These are phyloP conservation scores for Typha latifolia DNA, from an alignment of 176 grass and related monocot genomes.

Conservation along the genomic window DNA sequence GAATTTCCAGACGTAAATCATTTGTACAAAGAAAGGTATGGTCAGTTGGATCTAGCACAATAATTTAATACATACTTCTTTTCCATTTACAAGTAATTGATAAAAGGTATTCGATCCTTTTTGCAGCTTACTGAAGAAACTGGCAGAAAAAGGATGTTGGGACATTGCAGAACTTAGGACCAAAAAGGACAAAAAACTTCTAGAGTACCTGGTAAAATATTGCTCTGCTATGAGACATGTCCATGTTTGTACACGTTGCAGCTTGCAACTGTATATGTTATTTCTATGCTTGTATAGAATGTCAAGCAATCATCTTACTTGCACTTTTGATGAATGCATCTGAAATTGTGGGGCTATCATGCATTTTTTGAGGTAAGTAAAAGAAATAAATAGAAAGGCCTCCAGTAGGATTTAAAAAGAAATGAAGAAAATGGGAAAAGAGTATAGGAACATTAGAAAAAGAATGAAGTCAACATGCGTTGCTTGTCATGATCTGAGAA, in stretches of 20 bases:
- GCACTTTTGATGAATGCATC: too few relatives aligned
- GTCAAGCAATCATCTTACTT: background rate
- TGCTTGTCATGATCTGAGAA: too few relatives aligned
- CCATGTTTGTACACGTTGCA: background rate
- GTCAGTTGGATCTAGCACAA: background rate
- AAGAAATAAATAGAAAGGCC: too few relatives aligned
- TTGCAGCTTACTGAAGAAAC: conserved; percentile 73
- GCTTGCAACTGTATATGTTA: background rate
- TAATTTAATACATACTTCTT: background rate
- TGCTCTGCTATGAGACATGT: background rate
- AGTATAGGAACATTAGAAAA: too few relatives aligned
- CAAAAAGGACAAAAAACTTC: conserved; percentile 61
- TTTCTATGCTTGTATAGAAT: background rate
- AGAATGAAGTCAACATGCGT: too few relatives aligned
- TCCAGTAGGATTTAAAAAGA: too few relatives aligned
- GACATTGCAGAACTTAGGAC: conserved; percentile 78
- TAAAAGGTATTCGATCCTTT: background rate
- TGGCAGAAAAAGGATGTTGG: conserved; percentile 95
- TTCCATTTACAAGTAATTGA: background rate
- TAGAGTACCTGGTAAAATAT: conserved; percentile 73
- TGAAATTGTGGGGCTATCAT: background rate
- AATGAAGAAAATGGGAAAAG: too few relatives aligned
- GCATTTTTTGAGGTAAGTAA: background rate
- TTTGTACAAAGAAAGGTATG: conserved; percentile 90
- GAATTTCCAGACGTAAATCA: conserved; percentile 75